phyloP scores from a whole-genome alignment of 352 stramenopile genomes.

The Globisporangium paroecandrum region DNA sequence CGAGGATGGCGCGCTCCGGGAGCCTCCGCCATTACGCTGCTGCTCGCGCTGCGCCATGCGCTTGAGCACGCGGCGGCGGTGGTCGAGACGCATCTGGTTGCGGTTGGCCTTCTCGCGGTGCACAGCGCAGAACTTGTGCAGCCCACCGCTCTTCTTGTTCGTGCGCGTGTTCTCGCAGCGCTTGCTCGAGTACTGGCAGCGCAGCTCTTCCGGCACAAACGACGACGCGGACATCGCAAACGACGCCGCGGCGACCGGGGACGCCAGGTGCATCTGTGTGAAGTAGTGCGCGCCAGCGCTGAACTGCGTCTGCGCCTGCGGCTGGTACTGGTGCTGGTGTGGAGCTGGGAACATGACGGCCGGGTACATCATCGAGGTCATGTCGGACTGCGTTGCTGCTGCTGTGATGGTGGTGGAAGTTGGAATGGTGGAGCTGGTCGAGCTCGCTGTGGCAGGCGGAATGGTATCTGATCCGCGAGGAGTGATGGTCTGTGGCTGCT shows the following conservation, averaged over 20 bases:
- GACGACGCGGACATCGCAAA: neutral
- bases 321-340: neutral
- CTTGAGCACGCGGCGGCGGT: constrained; percentile 49
- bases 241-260: neutral
- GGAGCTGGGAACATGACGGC: constrained; percentile 7
- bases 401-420: neutral
- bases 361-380: constrained; percentile 17
- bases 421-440: neutral
- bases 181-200: constrained; percentile 54
- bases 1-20: constrained; percentile 15
- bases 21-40: constrained; percentile 17
- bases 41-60: constrained; percentile 48
- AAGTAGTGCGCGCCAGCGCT: neutral
- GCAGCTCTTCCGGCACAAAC: constrained; percentile 39
- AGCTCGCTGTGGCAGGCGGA: neutral
- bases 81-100: constrained; percentile 70
- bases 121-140: constrained; percentile 59
- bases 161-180: constrained; percentile 42
- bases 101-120: constrained; percentile 60
- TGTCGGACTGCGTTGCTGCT: neutral
- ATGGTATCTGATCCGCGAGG: constrained; percentile 7
- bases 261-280: neutral
- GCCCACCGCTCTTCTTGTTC: constrained; percentile 42
- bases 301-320: constrained; percentile 4
- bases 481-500: constrained; percentile 2